Base-by-base conservation (phyloP, 1,284 basidiomycete genomes). In the Ganoderma lucidum region DNA sequence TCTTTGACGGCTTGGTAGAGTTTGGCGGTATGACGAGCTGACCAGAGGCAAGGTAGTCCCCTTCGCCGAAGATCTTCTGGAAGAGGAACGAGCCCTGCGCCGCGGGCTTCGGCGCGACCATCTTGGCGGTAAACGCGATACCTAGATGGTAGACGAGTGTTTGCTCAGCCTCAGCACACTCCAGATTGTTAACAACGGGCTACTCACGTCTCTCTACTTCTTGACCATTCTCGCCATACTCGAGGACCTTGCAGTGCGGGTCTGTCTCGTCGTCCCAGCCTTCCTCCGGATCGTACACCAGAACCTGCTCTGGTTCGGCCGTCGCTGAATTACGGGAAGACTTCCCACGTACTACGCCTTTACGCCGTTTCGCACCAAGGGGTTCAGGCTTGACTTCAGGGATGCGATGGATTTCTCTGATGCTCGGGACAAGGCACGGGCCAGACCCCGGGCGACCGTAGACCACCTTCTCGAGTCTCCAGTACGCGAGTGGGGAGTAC, bases 51-150 rank as follows among this genome's bases (percentile, higher is more conserved):
- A 98, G 91, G 78, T 95, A 97, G 62, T 95, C 91, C 62, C 90
- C 93, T 73, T 98, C 96, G n/a, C 92, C 91, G 79, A 98, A 98
- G n/a, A 97, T 88, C 81, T 97, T 98, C 78, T 98, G 93, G 79
- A 96, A 99, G 37, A 83, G 84, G 88, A 97, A 99, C 30, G 87
- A 85, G 58, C 86, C 86, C 64, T 88, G 88, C 17, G 86, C 87
- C 3, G 89, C 85, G 19, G 87, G 81, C 65, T 83, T 84, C n/a
- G 89, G 89, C 1, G 86, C 77, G 28, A 94, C 83, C 84, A 90
- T 87, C 61, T 82, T 85, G n/a, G 88, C 82, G 14, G 93, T 91
- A 78, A 89, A 95, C 3, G 91, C 93, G 70, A 97, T 87, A 53
- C 92, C 95, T 93, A 75, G 2, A 45, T 58, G 19, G n/a, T 53